Percentiles rank a stretch among this genome's conserved stretches.
Evolutionary conservation across 164 flowering plant species (phyloP).

Genomic region (Dillenia suffruticosa): DNA sequence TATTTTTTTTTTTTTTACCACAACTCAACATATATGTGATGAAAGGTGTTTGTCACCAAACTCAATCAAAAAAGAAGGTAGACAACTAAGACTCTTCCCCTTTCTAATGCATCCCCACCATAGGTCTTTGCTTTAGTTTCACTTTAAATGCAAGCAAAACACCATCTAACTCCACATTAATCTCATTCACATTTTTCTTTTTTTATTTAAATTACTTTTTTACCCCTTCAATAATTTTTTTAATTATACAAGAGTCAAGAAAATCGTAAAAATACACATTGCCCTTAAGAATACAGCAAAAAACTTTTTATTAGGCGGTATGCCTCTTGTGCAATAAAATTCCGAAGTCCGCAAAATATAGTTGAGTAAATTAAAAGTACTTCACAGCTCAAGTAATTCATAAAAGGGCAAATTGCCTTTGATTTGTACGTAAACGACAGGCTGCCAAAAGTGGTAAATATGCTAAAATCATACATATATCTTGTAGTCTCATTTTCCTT

Average conservation of each 20-base stretch:
- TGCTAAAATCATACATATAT: too few species aligned
- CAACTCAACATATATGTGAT: background rate
- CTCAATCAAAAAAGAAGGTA: background rate
- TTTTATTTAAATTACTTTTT: background rate
- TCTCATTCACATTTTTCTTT: background rate
- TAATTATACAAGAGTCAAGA: background rate
- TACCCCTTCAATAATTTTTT: background rate
- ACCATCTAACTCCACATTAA: background rate
- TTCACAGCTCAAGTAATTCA: too few species aligned
- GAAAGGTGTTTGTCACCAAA: constrained; percentile 20
- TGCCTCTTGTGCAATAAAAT: background rate
- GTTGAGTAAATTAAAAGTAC: too few species aligned
- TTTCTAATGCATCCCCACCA: background rate
- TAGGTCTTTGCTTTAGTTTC: background rate
- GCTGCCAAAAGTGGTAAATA: too few species aligned
- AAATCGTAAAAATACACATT: background rate
- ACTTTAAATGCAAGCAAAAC: constrained; percentile 22
- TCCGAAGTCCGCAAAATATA: too few species aligned
- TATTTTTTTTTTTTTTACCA: background rate
- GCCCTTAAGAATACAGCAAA: background rate
- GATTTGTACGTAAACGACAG: too few species aligned
- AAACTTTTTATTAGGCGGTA: too few species aligned
- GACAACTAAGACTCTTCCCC: constrained; percentile 6
- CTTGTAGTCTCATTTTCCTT: too few species aligned
- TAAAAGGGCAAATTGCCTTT: too few species aligned